Conservation (phyloP, 2,329 filamentous ascomycete species). For the Pseudodiploospora longispora region DNA sequence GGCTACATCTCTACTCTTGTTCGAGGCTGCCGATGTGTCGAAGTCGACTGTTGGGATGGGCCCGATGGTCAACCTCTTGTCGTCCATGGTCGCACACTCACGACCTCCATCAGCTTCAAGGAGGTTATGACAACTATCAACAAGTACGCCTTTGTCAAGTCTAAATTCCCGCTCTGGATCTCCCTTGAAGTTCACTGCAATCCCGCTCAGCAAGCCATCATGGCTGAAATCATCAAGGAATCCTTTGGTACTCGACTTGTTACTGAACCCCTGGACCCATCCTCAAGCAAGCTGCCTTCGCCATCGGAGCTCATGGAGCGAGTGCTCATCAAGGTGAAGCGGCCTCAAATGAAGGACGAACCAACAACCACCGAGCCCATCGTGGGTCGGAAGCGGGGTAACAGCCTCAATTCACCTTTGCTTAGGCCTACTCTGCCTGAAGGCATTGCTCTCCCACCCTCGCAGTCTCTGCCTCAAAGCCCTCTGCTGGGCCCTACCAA, state of each 20-base stretch:
- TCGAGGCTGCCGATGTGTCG: conserved; percentile 86
- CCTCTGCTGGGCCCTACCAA: conserved; percentile 44
- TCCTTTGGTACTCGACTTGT: conserved; percentile 76
- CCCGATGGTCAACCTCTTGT: conserved; percentile 80
- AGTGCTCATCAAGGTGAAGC: conserved; percentile 92
- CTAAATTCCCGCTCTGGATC: conserved; percentile 84
- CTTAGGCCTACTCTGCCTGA: conserved; percentile 56
- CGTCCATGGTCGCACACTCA: conserved; percentile 83
- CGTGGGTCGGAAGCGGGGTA: conserved; percentile 45
- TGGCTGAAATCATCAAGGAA: conserved; percentile 84
- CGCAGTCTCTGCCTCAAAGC: conserved; percentile 45
- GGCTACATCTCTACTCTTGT: conserved; percentile 86
- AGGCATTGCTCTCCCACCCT: conserved; percentile 38
- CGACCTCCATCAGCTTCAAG: conserved; percentile 78
- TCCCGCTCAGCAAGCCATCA: conserved; percentile 69
- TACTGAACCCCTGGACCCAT: conserved; percentile 62
- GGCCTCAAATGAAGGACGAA: conserved; percentile 45
- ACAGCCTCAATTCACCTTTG: conserved; percentile 63
- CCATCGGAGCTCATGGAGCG: conserved; percentile 77
- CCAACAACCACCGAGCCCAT: conserved; percentile 20
- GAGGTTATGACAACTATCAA: conserved; percentile 91
- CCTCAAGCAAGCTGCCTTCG: conserved; percentile 64
- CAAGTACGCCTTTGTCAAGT: conserved; percentile 85
- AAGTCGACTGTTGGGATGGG: conserved; percentile 98
- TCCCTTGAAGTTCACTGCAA: conserved; percentile 95